phyloP scores from a whole-genome alignment of 495 filamentous ascomycete species.

The Neurospora tetrasperma region DNA sequence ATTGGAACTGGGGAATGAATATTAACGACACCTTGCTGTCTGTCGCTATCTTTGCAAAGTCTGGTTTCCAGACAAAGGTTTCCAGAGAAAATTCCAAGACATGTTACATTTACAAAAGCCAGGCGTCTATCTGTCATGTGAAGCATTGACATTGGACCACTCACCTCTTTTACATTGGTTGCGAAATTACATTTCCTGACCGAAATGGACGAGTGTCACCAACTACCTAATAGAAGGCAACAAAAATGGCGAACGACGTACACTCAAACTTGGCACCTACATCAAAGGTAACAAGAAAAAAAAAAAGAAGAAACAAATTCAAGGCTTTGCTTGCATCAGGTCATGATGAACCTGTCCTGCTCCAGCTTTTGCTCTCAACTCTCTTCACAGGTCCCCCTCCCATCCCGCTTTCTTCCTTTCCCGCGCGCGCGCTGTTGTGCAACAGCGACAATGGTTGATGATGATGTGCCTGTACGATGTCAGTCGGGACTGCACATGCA shows the following conservation, averaged over 20 bases:
- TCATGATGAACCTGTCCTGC: no score
- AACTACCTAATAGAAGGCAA: background rate
- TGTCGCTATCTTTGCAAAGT: background rate
- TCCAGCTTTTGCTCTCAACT: no score
- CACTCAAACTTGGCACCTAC: background rate
- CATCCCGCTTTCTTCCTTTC: background rate
- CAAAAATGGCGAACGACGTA: background rate
- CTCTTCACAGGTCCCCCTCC: background rate
- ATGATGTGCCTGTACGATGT: background rate
- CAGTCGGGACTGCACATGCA: background rate
- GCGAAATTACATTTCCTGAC: background rate
- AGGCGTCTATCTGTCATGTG: background rate
- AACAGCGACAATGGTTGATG: background rate
- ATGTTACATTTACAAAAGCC: background rate
- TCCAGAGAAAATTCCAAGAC: background rate
- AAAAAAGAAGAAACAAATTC: background rate
- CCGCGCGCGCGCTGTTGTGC: background rate
- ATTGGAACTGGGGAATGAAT: background rate
- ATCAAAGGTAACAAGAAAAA: background rate
- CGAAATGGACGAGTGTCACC: background rate
- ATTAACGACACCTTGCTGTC: background rate
- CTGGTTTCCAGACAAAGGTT: background rate
- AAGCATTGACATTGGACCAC: no score
- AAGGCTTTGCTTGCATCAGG: background rate
- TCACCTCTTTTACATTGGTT: background rate